Evolutionary conservation across 805 yeast genomes (phyloP), one percentile per base, ranked within the genome.

Genomic region (Yarrowia hollandica): DNA sequence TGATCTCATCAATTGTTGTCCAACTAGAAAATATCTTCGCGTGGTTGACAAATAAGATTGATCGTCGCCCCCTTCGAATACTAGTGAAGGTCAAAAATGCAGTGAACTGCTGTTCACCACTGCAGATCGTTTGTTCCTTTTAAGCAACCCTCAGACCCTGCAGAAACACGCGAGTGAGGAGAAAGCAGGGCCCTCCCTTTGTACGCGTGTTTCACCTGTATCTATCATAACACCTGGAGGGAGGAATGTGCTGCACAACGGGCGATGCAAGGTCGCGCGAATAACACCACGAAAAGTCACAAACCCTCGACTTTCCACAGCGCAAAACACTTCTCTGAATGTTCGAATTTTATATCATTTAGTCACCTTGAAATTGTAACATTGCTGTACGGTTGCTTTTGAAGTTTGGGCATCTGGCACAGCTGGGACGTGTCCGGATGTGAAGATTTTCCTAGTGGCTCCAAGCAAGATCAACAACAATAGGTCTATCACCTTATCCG

Each of bases 21-120:
- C 28, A n/a, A n/a, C n/a, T n/a, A n/a, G n/a, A n/a, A n/a, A n/a
- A n/a, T n/a, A n/a, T n/a, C 21, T 26, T 19, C 35, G 52, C 35
- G 52, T 19, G 33, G 23, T 16, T 18, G 18, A 8, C 2, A 25
- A 28, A 28, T 44, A 44, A 44, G 52, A 28, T 44, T 44, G 52
- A 44, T 44, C 52, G 35, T 18, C 52, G 52, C 25, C 52, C 50
- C 52, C 35, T 44, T 44, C 19, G 35, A 42, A 42, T 18, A 42
- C 25, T 28, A 8, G 6, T 6, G 25, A 26, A 3, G 25, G 35
- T 26, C 52, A 44, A 44, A 44, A 44, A 44, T 44, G 52, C 52
- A 44, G 34, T 25, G 35, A 44, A 44, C 33, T 23, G 48, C 33
- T 26, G 33, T 26, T 41, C 48, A 41, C 16, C 33, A 19, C 12